Base-by-base conservation (phyloP, 2,329 filamentous ascomycete species). In the Diaporthe sp. region DNA sequence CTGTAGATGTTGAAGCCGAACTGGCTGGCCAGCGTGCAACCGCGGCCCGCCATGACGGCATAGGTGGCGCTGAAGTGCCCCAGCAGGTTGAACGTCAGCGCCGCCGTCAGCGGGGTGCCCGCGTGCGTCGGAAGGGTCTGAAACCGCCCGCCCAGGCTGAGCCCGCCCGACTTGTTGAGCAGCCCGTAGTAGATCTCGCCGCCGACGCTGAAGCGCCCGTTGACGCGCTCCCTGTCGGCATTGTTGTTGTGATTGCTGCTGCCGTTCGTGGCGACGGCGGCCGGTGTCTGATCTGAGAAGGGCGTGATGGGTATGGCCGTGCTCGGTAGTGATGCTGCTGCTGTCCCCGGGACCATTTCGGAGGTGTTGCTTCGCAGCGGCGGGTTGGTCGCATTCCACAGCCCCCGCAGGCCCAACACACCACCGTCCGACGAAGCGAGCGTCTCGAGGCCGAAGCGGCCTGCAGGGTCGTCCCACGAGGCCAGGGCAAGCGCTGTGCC, bases 1-100 rank as follows among this genome's bases (percentile, higher is more conserved):
- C 95, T 98, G 84, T 98, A 98, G 66, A 98, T 94, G 80, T 99
- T 99, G 85, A 99, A 99, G 81, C 97, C 95, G 85, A 98, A 96
- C 66, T 94, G 92, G 30, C 95, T 97, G 77, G 95, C 97, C 66
- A 99, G 89, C 15, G 95, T 94, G 78, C 97, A 91, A 79, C 95
- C 92, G 25, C 44, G 63, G 44, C 90, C 90, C 2, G 96, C 96
- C 80, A 94, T 93, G 63, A 98, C 94, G 0, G 97, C 94, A 82
- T 99, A 99, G 22, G 92, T 97, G 47, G 95, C 94, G 73, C 94
- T 96, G 75, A 99, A 88, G 80, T 94, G 97, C 25, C 97, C 97
- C 91, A 98, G 98, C 65, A 99, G 87, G 78, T 98, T 98, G 65
- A 98, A 84, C 10, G 96, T 98, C 79, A 98, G 86, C 1, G 97